Conservation (phyloP, 2,329 filamentous ascomycete genomes). For the Elsinoe necatrix region DNA sequence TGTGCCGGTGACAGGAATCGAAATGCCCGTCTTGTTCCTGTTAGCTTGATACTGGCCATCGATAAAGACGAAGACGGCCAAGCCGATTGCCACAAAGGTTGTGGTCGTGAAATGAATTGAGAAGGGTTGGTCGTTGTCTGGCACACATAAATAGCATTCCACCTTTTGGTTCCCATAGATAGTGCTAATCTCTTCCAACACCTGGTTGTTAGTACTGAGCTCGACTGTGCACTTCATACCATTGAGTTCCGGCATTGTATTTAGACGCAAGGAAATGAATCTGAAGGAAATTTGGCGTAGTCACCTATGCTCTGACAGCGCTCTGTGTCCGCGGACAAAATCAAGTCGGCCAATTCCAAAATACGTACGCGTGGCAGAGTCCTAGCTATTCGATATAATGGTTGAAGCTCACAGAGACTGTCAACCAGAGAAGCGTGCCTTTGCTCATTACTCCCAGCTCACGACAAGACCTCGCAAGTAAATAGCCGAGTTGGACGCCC, state of each 20-base stretch:
- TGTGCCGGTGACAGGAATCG: constrained; percentile 25
- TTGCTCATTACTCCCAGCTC: too few relatives aligned
- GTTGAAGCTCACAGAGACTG: too few relatives aligned
- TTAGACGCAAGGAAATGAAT: neutral
- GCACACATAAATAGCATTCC: constrained; percentile 45
- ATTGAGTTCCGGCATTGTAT: constrained; percentile 45
- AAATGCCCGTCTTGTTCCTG: constrained; percentile 41
- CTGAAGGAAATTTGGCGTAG: too few relatives aligned
- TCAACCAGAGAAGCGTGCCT: too few relatives aligned
- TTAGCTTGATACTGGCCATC: constrained; percentile 52
- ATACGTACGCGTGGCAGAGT: too few relatives aligned
- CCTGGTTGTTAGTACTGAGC: constrained; percentile 35
- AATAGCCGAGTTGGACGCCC: too few relatives aligned
- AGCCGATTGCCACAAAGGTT: constrained; percentile 45
- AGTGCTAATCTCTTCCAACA: constrained; percentile 43
- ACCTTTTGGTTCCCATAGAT: constrained; percentile 45
- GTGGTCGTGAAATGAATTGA: constrained; percentile 41
- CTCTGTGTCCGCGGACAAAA: too few relatives aligned
- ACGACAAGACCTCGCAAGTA: too few relatives aligned
- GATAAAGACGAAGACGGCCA: constrained; percentile 49
- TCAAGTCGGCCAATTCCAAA: too few relatives aligned
- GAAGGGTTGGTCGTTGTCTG: constrained; percentile 39
- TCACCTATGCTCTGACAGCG: neutral
- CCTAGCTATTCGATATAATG: too few relatives aligned
- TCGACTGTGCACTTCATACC: constrained; percentile 46